phyloP scores from a whole-genome alignment of 495 filamentous ascomycete species.

The Xylaria flabelliformis region DNA sequence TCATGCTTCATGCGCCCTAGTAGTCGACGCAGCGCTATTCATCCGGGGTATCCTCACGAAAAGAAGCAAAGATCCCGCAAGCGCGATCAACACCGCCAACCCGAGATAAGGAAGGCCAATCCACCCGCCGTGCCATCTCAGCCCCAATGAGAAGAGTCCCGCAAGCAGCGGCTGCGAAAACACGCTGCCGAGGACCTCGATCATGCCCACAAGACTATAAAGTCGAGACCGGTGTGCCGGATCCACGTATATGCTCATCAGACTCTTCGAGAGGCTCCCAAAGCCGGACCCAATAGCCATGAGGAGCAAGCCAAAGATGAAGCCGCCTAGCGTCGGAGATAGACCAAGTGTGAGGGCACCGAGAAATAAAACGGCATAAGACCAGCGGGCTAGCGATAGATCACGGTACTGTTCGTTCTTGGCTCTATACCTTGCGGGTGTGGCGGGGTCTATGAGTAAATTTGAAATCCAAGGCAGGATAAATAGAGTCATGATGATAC shows the following conservation, averaged over 20 bases:
- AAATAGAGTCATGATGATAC: conserved; percentile 30
- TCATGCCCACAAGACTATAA: conserved; percentile 63
- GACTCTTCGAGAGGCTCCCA: conserved; percentile 46
- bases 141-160: conserved; percentile 38
- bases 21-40: not conserved
- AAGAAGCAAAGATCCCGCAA: conserved; percentile 28
- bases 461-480: conserved; percentile 37
- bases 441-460: conserved; percentile 28
- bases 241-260: conserved; percentile 61
- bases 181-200: conserved; percentile 61
- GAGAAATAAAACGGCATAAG: conserved; percentile 53
- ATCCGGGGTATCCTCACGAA: conserved; percentile 37
- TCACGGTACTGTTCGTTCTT: conserved; percentile 50
- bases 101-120: conserved; percentile 43
- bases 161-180: conserved; percentile 54
- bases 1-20: not conserved
- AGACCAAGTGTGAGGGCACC: conserved; percentile 50
- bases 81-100: conserved; percentile 32
- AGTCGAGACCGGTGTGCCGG: conserved; percentile 62
- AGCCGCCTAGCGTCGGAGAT: conserved; percentile 34
- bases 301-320: conserved; percentile 42
- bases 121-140: conserved; percentile 37
- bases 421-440: conserved; percentile 29
- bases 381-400: conserved; percentile 58
- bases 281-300: conserved; percentile 43